Evolutionary conservation across 1,284 basidiomycete genomes (phyloP).

Genomic region (Sutorius eximius): DNA sequence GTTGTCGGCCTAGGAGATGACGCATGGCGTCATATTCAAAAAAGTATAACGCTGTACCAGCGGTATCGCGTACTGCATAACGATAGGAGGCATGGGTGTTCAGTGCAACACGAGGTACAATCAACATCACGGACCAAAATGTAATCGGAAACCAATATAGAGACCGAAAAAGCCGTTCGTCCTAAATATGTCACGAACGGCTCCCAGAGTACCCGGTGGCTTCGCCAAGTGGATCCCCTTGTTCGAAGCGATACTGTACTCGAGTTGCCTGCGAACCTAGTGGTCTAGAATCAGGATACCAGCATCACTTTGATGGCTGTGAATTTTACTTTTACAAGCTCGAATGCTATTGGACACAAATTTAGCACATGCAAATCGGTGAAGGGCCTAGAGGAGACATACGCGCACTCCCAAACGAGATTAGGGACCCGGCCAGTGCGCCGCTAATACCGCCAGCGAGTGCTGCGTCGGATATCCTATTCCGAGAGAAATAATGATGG

Average conservation of each 20-base stretch:
- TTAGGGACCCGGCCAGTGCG: slow-evolving; percentile 79
- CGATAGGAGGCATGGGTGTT: slow-evolving; percentile 6
- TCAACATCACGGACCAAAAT: slow-evolving; percentile 59
- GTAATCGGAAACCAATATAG: slow-evolving; percentile 82
- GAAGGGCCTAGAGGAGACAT: slow-evolving; percentile 38
- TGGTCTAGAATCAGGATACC: slow-evolving; percentile 12
- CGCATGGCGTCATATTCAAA: slow-evolving; percentile 86
- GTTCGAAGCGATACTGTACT: slow-evolving; percentile 87
- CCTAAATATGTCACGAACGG: slow-evolving; percentile 70
- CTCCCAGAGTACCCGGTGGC: slow-evolving; percentile 71
- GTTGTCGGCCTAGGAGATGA: slow-evolving; percentile 67
- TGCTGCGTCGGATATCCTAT: slow-evolving; percentile 68
- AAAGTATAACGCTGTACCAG: slow-evolving; percentile 84
- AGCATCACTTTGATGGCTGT: background rate
- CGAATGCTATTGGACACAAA: slow-evolving; percentile 64
- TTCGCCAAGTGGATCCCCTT: slow-evolving; percentile 67
- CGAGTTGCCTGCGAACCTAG: slow-evolving; percentile 87
- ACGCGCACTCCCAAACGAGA: slow-evolving; percentile 84
- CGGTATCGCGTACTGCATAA: slow-evolving; percentile 68
- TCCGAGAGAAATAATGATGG: slow-evolving; percentile 55
- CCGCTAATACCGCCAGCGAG: slow-evolving; percentile 76
- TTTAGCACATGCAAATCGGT: slow-evolving; percentile 10
- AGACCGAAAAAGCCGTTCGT: slow-evolving; percentile 69
- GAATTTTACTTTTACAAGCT: slow-evolving; percentile 86
- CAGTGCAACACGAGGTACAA: background rate